These are phyloP conservation scores for Citeromyces nyonsensis DNA, from an alignment of 805 yeast genomes.

Conservation along the genomic window DNA sequence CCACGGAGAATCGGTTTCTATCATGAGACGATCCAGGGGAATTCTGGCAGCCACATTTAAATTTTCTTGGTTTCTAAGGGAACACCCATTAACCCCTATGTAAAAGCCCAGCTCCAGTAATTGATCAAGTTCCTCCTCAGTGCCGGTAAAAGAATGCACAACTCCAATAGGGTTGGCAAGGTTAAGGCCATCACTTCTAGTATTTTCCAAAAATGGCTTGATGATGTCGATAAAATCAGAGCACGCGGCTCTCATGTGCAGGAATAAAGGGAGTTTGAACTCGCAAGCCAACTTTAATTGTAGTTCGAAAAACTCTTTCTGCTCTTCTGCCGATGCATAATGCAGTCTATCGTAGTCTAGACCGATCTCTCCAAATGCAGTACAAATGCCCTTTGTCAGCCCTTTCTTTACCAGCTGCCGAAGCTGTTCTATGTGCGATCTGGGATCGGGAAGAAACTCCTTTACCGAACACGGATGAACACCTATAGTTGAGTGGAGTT, in stretches of 20 bases:
- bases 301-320: constrained; percentile 45
- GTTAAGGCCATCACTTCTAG: constrained; percentile 12
- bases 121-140: constrained; percentile 40
- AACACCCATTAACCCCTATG: constrained; percentile 87
- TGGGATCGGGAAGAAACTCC: constrained; percentile 25
- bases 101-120: constrained; percentile 45
- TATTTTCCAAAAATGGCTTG: constrained; percentile 39
- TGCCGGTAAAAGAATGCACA: constrained; percentile 92
- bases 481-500: constrained; percentile 60
- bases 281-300: constrained; percentile 59
- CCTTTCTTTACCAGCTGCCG: constrained; percentile 33
- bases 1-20: constrained; percentile 98
- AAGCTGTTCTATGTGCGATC: constrained; percentile 29
- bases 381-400: constrained; percentile 31
- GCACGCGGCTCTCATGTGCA: constrained; percentile 81
- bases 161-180: constrained; percentile 43
- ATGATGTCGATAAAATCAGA: constrained; percentile 61
- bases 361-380: constrained; percentile 92
- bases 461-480: constrained; percentile 87
- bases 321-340: constrained; percentile 56
- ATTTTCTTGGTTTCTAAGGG: constrained; percentile 67
- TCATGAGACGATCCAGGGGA: constrained; percentile 58
- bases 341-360: constrained; percentile 85
- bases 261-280: constrained; percentile 57
- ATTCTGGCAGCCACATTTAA: constrained; percentile 45